Evolutionary conservation across 441 rosid species (phyloP).

Genomic region (Croton setiger): DNA sequence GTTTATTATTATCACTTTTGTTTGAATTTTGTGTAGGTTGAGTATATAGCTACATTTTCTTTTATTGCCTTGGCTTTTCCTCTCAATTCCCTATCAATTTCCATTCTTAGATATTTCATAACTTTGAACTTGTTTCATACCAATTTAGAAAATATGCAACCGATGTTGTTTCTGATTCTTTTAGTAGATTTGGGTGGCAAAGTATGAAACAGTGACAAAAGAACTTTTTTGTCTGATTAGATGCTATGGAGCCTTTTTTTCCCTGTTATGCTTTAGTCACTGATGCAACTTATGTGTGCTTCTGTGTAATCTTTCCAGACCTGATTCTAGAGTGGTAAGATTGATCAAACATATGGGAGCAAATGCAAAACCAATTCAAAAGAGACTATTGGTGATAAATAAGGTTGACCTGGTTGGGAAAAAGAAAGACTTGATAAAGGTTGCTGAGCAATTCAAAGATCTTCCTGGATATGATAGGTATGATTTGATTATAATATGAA

Average conservation of each 20-base stretch:
- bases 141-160: background rate
- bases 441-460: constrained; percentile 70
- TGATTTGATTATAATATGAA: background rate
- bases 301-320: constrained; percentile 35
- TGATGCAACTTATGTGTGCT: background rate
- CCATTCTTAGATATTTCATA: background rate
- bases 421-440: constrained; percentile 75
- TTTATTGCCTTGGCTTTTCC: background rate
- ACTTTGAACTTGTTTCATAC: background rate
- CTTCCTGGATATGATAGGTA: constrained; percentile 90
- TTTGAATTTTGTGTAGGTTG: background rate
- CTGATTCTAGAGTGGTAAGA: constrained; percentile 74
- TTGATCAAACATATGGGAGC: constrained; percentile 70
- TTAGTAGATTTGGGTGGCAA: background rate
- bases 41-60: background rate
- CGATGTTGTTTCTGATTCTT: background rate
- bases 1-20: background rate
- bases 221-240: background rate
- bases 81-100: background rate
- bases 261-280: constrained; percentile 3
- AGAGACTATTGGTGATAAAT: constrained; percentile 80
- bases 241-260: background rate
- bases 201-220: background rate
- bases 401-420: constrained; percentile 83
- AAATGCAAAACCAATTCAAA: constrained; percentile 58